Evolutionary conservation across 805 yeast genomes (phyloP), one percentile per base, ranked within the genome.

Genomic region (Ogataea paradorogensis): DNA sequence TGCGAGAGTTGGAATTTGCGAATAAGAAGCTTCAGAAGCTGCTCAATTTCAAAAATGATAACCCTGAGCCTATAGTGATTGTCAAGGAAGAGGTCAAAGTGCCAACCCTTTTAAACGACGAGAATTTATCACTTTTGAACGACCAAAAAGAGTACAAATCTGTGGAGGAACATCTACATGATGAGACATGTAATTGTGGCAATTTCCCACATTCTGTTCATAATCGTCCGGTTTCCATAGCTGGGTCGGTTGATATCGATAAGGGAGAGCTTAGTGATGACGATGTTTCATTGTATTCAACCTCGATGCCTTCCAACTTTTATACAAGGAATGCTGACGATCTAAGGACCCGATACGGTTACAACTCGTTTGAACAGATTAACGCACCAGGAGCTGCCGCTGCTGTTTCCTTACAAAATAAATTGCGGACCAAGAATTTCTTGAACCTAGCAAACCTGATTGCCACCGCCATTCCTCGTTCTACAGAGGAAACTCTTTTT

Each of bases 1-100:
- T 89, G n/a, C 69, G 96, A 35, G 93, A 84, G 55, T 69, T 90
- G 15, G 95, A 88, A 59, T 76, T 82, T 3, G 95, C 88, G 53
- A 87, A 86, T 58, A 76, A 78, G 47, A 74, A 84, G 53, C 62
- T 89, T 20, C 69, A 74, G 24, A 84, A 85, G 8, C 56, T 83
- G 33, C 55, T 85, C 28, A 83, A 79, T 43, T 59, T 80, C 40
- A 73, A 82, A 49, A 42, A 61, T 48, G 48, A 56, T 25, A 40
- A 25, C 24, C 13, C 38, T 11, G 37, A 32, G 9, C 2, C 28
- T 34, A 7, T 30, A 27, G n/a, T 26, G 4, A 11, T 13, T 3
- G 16, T 25, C 21, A 14, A 8, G n/a, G 38, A 20, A 11, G 39
- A 30, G 5, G 11, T 16, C 3, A 10, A 13, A n/a, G 23, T n/a